Base-by-base conservation (phyloP, 2,329 filamentous ascomycete genomes). In the Plectosphaerella cucumerina region DNA sequence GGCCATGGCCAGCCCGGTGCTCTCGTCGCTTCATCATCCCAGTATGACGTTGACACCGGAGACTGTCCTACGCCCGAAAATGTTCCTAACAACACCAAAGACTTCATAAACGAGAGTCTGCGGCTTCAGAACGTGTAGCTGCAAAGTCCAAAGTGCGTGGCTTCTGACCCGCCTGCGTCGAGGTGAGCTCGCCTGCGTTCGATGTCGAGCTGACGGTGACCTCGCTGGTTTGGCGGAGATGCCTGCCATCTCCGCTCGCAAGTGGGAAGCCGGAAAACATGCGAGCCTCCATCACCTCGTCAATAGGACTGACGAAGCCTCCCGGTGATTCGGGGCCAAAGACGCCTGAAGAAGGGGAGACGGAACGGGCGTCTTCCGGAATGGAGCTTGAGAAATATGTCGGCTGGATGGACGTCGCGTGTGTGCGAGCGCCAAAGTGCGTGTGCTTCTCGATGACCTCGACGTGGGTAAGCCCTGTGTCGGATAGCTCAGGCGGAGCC, bases 401-500 rank as follows among this genome's bases (percentile, higher is more conserved):
- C n/a, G n/a, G n/a, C n/a, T n/a, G n/a, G n/a, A n/a, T n/a, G n/a
- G 58, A 60, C 2, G 61, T 62, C 1, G 62, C 60, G 56, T 61
- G 65, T 42, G 60, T 63, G n/a, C 64, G 56, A 11, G 58, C 54
- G 55, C 26, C 56, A 22, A 69, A 60, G 46, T 61, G 60, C 2
- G 66, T 61, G 59, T 70, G 59, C 37, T 62, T 65, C 49, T 67
- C 65, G 44, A 73, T 66, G n/a, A 75, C 63, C 2, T 74, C 68
- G 12, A 68, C 55, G 6, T 67, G 67, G 0, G 69, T 65, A 15
- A 74, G 62, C 12, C 67, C 67, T 1, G 71, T 74, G 51, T 72
- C 72, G 17, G 72, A 67, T 3, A 82, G 69, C 55, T 82, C 78
- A 15, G 61, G 63, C 1, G 58, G 68, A 0, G 66, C 63, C 0